A percentile compares a stretch with the other conserved stretches of the same genome.
phyloP scores from a whole-genome alignment of 495 filamentous ascomycete species.

The Penicillium bovifimosum region DNA sequence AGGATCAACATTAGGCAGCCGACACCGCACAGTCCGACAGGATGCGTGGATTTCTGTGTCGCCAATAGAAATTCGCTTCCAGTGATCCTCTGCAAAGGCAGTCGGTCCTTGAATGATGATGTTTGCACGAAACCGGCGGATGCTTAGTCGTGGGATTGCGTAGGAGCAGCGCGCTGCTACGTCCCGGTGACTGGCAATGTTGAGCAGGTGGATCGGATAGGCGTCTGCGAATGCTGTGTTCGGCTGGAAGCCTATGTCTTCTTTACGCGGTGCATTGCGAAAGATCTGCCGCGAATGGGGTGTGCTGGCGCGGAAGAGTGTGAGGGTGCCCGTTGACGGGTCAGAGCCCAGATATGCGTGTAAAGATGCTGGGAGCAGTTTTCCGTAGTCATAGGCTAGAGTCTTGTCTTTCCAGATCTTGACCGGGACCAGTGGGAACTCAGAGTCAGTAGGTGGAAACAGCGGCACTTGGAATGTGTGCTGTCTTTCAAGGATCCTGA shows the following conservation, averaged over 20 bases:
- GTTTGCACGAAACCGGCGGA: slow-evolving; percentile 76
- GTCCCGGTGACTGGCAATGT: slow-evolving; percentile 65
- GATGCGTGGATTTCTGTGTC: slow-evolving; percentile 49
- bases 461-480: slow-evolving; percentile 58
- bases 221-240: slow-evolving; percentile 79
- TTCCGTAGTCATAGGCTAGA: slow-evolving; percentile 41
- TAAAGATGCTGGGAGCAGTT: slow-evolving; percentile 52
- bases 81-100: slow-evolving; percentile 68
- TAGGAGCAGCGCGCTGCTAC: slow-evolving; percentile 45
- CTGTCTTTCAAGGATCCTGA: slow-evolving; percentile 22
- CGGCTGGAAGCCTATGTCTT: slow-evolving; percentile 67
- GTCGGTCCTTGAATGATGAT: slow-evolving; percentile 64
- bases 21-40: slow-evolving; percentile 72
- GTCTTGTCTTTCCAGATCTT: slow-evolving; percentile 74
- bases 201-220: slow-evolving; percentile 81
- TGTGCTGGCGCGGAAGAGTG: slow-evolving; percentile 67
- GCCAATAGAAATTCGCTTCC: slow-evolving; percentile 63
- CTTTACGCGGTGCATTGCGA: slow-evolving; percentile 67
- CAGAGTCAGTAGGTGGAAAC: slow-evolving; percentile 46
- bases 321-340: slow-evolving; percentile 44
- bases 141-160: slow-evolving; percentile 58
- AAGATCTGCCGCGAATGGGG: slow-evolving; percentile 59
- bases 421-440: slow-evolving; percentile 58
- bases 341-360: slow-evolving; percentile 43
- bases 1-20: slow-evolving; percentile 77